phyloP scores from a whole-genome alignment of 1,139 yeast species.

The Kodamaea anthophila region DNA sequence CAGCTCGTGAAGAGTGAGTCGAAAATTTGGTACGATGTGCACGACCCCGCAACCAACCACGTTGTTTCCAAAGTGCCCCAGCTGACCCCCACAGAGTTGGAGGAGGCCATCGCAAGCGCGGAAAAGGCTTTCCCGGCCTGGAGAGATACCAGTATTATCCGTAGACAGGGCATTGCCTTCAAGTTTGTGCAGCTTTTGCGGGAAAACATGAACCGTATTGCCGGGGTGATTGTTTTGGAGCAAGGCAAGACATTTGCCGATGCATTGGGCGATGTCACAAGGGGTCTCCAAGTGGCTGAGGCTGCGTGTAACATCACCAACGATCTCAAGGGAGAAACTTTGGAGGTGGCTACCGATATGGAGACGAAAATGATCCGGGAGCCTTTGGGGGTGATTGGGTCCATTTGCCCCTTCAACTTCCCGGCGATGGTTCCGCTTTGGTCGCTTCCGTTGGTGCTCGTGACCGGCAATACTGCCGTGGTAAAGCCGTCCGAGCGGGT shows the following conservation, averaged over 20 bases:
- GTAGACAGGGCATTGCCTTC: conserved; percentile 73
- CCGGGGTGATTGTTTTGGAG: conserved; percentile 66
- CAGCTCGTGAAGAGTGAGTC: conserved; percentile 52
- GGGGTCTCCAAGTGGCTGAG: conserved; percentile 82
- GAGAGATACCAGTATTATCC: conserved; percentile 55
- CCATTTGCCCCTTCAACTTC: conserved; percentile 73
- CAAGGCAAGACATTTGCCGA: conserved; percentile 79
- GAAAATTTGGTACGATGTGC: conserved; percentile 61
- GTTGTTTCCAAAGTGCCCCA: conserved; percentile 70
- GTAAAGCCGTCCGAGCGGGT: conserved; percentile 74
- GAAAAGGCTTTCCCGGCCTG: conserved; percentile 55
- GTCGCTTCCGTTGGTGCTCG: conserved; percentile 72
- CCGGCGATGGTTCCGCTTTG: conserved; percentile 86
- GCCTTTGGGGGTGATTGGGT: conserved; percentile 60
- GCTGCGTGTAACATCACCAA: conserved; percentile 57
- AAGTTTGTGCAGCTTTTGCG: conserved; percentile 63
- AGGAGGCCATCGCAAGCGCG: conserved; percentile 62
- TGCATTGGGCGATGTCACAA: conserved; percentile 72
- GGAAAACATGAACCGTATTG: conserved; percentile 65
- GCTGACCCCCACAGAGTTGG: conserved; percentile 60
- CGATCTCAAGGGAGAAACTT: conserved; percentile 58
- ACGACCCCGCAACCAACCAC: conserved; percentile 70
- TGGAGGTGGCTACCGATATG: conserved; percentile 72
- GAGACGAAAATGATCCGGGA: conserved; percentile 72
- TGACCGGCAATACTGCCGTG: conserved; percentile 73